Percentiles rank a stretch among this genome's conserved stretches.
phyloP scores from a whole-genome alignment of 176 grass and related monocot genomes.

The Raddia distichophylla region DNA sequence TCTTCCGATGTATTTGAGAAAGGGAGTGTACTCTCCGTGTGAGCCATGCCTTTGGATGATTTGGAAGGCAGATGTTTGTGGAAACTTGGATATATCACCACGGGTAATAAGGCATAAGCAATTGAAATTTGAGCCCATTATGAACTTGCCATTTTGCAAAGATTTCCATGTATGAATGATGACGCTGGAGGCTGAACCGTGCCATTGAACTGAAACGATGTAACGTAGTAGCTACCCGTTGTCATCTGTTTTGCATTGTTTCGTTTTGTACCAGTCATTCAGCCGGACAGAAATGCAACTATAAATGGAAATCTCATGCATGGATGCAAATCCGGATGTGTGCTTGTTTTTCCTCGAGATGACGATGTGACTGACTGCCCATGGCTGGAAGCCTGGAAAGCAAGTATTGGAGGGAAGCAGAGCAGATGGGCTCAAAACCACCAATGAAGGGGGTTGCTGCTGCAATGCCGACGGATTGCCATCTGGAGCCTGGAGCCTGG shows the following conservation, averaged over 20 bases:
- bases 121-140: not conserved
- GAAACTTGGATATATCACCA: not conserved
- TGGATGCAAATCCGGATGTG: not conserved
- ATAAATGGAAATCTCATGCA: not conserved
- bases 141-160: not conserved
- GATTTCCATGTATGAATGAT: not conserved
- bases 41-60: constrained; percentile 2
- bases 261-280: not conserved
- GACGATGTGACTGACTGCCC: too few relatives aligned
- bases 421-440: too few relatives aligned
- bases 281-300: not conserved
- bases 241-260: not conserved
- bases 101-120: not conserved
- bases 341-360: too few relatives aligned
- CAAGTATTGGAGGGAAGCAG: too few relatives aligned
- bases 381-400: too few relatives aligned
- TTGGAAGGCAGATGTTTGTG: not conserved
- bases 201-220: not conserved
- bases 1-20: not conserved
- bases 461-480: too few relatives aligned
- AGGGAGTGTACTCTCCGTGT: not conserved
- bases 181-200: not conserved
- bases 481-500: too few relatives aligned
- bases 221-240: not conserved
- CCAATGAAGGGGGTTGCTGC: too few relatives aligned